Evolutionary conservation across 768 basidiomycete genomes (phyloP).

Genomic region (Termitomyces sp.): DNA sequence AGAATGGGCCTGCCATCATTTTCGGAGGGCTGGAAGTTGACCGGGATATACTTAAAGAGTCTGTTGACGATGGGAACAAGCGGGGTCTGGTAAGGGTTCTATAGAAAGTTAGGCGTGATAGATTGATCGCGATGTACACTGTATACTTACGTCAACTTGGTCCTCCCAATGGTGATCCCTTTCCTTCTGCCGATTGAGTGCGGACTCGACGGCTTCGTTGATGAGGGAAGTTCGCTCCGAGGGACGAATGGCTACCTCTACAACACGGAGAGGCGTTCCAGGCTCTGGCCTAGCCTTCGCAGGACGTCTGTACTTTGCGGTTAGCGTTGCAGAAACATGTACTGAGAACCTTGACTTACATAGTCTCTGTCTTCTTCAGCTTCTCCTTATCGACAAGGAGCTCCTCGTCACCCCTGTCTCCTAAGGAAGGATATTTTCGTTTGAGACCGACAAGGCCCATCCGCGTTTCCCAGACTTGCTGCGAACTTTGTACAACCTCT

Average conservation of each 20-base stretch:
- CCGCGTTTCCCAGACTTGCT: slow-evolving; percentile 75
- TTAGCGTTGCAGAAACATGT: neutral
- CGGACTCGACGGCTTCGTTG: slow-evolving; percentile 56
- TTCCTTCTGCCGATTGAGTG: slow-evolving; percentile 61
- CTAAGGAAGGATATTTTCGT: slow-evolving; percentile 59
- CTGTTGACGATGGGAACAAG: slow-evolving; percentile 54
- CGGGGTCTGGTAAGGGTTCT: slow-evolving; percentile 71
- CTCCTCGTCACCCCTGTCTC: slow-evolving; percentile 66
- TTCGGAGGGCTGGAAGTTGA: slow-evolving; percentile 27
- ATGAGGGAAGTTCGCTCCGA: slow-evolving; percentile 62
- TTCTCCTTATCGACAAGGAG: slow-evolving; percentile 69
- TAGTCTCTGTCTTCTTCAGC: slow-evolving; percentile 53
- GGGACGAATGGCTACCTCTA: slow-evolving; percentile 53
- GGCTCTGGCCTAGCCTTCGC: slow-evolving; percentile 52
- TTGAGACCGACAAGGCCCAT: slow-evolving; percentile 74
- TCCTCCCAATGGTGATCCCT: slow-evolving; percentile 85
- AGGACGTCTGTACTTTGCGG: slow-evolving; percentile 33
- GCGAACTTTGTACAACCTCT: slow-evolving; percentile 51
- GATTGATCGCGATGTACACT: too few species aligned
- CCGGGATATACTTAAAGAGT: slow-evolving; percentile 59
- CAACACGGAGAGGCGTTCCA: slow-evolving; percentile 33
- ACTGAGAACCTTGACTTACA: slow-evolving; percentile 19
- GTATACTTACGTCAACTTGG: slow-evolving; percentile 61
- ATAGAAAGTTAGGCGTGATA: neutral
- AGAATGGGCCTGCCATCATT: slow-evolving; percentile 22